These are phyloP conservation scores for Eleusine coracana DNA, from an alignment of 176 grass and related monocot genomes.

Conservation along the genomic window DNA sequence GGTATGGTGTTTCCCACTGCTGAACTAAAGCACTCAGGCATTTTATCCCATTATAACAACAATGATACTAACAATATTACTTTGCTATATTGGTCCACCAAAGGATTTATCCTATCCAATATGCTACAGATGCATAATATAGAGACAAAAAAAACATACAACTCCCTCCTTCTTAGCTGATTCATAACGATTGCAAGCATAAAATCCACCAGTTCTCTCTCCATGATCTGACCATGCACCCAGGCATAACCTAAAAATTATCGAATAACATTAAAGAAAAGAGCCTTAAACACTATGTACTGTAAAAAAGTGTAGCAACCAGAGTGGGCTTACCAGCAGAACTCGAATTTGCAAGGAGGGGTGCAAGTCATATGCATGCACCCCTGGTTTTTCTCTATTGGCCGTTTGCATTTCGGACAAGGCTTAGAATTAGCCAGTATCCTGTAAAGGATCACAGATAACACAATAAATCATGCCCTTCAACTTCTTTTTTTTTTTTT, in stretches of 20 bases:
- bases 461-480: conserved; percentile 37
- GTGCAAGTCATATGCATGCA: conserved; percentile 99
- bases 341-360: conserved; percentile 94
- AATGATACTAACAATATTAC: not conserved
- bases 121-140: conserved; percentile 14
- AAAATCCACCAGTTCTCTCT: conserved; percentile 93
- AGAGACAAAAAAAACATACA: conserved; percentile 54
- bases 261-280: too few relatives aligned
- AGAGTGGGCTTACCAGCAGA: conserved; percentile 55
- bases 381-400: conserved; percentile 98
- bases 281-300: too few relatives aligned
- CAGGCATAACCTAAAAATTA: conserved; percentile 60
- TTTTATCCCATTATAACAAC: conserved; percentile 1
- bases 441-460: conserved; percentile 53
- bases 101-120: not conserved
- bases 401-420: conserved; percentile 93
- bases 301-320: too few relatives aligned
- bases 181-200: conserved; percentile 99
- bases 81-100: not conserved
- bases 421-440: conserved; percentile 99
- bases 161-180: conserved; percentile 74
- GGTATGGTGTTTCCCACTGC: not conserved
- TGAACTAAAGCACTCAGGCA: not conserved
- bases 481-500: conserved; percentile 10
- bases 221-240: conserved; percentile 82